Percentiles rank a stretch among this genome's conserved stretches.
phyloP scores from a whole-genome alignment of 352 stramenopile species.

The Phytophthora sp. region DNA sequence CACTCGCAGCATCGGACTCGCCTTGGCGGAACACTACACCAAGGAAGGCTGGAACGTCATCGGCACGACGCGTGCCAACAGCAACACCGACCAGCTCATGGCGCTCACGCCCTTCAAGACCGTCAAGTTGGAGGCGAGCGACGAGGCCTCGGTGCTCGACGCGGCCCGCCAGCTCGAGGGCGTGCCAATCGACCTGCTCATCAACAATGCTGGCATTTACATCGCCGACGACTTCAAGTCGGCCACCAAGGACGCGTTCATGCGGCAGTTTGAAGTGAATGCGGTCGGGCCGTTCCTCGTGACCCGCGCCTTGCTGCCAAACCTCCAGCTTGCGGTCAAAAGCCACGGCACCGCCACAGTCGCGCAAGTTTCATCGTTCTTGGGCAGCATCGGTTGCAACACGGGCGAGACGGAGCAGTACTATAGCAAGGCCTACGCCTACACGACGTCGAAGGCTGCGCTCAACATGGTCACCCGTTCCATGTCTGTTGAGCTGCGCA shows the following conservation, averaged over 20 bases:
- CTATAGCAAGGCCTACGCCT: conserved; percentile 48
- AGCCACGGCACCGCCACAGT: conserved; percentile 41
- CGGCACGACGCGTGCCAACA: conserved; percentile 31
- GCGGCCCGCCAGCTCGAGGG: conserved; percentile 44
- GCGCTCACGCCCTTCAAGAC: conserved; percentile 43
- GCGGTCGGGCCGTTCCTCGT: conserved; percentile 57
- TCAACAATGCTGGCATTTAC: conserved; percentile 66
- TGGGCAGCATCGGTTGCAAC: conserved; percentile 57
- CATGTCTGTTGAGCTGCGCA: conserved; percentile 45
- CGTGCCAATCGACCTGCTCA: conserved; percentile 58
- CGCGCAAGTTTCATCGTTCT: conserved; percentile 49
- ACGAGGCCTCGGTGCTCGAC: conserved; percentile 49
- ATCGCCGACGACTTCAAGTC: conserved; percentile 25
- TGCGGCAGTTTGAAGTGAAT: conserved; percentile 67
- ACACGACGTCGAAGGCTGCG: conserved; percentile 66
- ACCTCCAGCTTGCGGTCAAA: conserved; percentile 42
- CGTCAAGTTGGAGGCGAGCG: conserved; percentile 44
- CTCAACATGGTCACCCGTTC: conserved; percentile 66
- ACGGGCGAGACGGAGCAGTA: conserved; percentile 5
- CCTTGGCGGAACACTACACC: conserved; percentile 47
- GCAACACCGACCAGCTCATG: conserved; percentile 36
- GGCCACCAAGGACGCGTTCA: conserved; percentile 44
- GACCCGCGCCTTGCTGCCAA: conserved; percentile 47
- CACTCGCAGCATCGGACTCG: conserved; percentile 48
- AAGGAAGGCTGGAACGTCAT: conserved; percentile 51